Percentiles rank a stretch among this genome's conserved stretches.
These are phyloP conservation scores for Fomitopsis betulina DNA, from an alignment of 1,284 basidiomycete species.

Conservation along the genomic window DNA sequence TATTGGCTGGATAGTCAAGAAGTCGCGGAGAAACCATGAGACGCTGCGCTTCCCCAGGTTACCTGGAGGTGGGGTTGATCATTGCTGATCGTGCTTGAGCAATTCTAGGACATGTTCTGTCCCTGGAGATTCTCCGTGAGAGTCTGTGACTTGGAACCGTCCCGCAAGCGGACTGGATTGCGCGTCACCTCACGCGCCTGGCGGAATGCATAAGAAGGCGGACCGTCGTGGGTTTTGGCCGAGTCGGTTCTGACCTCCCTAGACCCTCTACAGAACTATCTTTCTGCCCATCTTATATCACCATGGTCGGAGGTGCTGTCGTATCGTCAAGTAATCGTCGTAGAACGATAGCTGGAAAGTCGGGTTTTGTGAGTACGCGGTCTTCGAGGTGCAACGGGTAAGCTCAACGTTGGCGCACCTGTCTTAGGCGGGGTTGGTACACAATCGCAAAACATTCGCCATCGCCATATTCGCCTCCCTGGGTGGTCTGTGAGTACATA, in stretches of 20 bases:
- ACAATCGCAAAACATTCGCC: conserved; percentile 55
- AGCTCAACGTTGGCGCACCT: background rate
- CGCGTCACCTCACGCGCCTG: background rate
- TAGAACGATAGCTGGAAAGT: conserved; percentile 52
- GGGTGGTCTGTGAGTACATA: conserved; percentile 54
- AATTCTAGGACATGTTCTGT: background rate
- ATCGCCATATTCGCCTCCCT: conserved; percentile 71
- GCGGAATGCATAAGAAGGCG: conserved; percentile 1
- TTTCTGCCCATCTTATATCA: conserved; percentile 8
- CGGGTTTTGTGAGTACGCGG: conserved; percentile 54
- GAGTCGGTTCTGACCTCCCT: background rate
- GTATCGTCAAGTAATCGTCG: conserved; percentile 42
- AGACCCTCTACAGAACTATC: background rate
- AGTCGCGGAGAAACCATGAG: conserved; percentile 3
- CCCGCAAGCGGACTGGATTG: background rate
- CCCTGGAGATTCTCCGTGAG: background rate
- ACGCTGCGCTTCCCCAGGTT: background rate
- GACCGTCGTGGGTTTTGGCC: background rate
- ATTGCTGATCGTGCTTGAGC: background rate
- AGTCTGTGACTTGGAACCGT: background rate
- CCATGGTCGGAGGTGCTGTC: conserved; percentile 41
- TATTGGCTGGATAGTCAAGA: background rate
- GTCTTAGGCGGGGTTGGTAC: conserved; percentile 52
- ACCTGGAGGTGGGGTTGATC: background rate
- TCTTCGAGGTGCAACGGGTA: background rate